phyloP scores from a whole-genome alignment of 768 basidiomycete species.

The Suillus variegatus region DNA sequence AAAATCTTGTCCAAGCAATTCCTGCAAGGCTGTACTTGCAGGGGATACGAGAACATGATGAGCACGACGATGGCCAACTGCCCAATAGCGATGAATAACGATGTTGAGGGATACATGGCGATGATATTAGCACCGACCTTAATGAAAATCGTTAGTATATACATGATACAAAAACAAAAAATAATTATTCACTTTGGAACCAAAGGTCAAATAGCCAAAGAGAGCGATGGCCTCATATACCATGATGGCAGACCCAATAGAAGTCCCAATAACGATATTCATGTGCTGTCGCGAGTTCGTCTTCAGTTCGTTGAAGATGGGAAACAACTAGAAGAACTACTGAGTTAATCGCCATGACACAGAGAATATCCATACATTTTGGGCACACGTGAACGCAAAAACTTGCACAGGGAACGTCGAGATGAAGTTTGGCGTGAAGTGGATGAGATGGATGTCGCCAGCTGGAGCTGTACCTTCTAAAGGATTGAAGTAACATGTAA shows the following conservation, averaged over 20 bases:
- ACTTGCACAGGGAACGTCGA: constrained; percentile 92
- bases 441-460: constrained; percentile 71
- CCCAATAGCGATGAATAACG: constrained; percentile 89
- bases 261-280: constrained; percentile 84
- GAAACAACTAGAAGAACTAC: constrained; percentile 66
- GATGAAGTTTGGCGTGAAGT: constrained; percentile 76
- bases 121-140: constrained; percentile 92
- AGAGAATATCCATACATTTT: constrained; percentile 64
- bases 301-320: constrained; percentile 89
- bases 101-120: constrained; percentile 90
- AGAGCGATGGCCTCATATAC: constrained; percentile 89
- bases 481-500: constrained; percentile 78
- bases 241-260: constrained; percentile 81
- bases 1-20: constrained; percentile 93
- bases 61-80: constrained; percentile 90
- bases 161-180: constrained; percentile 9
- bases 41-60: constrained; percentile 90
- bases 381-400: constrained; percentile 90
- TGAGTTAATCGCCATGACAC: constrained; percentile 4
- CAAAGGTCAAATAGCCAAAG: constrained; percentile 93
- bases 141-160: background rate
- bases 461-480: constrained; percentile 58
- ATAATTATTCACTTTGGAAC: constrained; percentile 61
- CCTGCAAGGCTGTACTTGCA: constrained; percentile 93
- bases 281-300: constrained; percentile 79